Base-by-base conservation (phyloP, 495 filamentous ascomycete genomes). In the Lasiosphaeris hirsuta region DNA sequence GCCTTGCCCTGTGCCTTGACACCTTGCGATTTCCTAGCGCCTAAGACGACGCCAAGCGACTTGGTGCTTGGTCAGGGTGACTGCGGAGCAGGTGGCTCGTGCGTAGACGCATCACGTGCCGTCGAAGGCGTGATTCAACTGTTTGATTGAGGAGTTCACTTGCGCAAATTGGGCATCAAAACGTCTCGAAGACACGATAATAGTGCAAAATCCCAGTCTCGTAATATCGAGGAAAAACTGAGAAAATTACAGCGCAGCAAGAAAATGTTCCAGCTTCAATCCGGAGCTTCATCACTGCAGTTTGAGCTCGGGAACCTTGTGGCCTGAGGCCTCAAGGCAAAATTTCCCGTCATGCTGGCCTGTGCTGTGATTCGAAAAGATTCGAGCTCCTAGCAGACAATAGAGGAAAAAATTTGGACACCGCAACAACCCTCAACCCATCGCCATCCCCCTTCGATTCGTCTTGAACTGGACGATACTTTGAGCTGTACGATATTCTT, bases 21-120 rank as follows among this genome's bases (percentile, higher is more conserved):
- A 67, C 62, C 64, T 64, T 67, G 59, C 64, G 40, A 47, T 53
- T 64, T 59, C 51, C 61, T 13, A 35, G 39, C 15, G 40, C 51
- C 51, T 23, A 34, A 54, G 41, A 54, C 7, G 17, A 35, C 17
- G 47, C 34, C 43, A 35, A 23, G 38, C n/a, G n/a, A n/a, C n/a
- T n/a, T 36, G 33, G 44, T 36, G 6, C n/a, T n/a, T 54, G 53
- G 52, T 47, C 56, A 53, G 17, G 40, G 51, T 34, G 37, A 35
- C 48, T 15, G 46, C 35, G 36, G 35, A 43, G 10, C 19, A 30
- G 45, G 7, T 10, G 46, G 17, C 4, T 23, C 33, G 33, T 19
- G 46, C 46, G 13, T 30, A 30, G 23, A 30, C 23, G 5, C 5
- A 5, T 30, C 23, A 30, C 23, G 23, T 30, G 23, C 23, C 23